Conservation (phyloP, 352 stramenopile genomes). For the Detonula confervacea region DNA sequence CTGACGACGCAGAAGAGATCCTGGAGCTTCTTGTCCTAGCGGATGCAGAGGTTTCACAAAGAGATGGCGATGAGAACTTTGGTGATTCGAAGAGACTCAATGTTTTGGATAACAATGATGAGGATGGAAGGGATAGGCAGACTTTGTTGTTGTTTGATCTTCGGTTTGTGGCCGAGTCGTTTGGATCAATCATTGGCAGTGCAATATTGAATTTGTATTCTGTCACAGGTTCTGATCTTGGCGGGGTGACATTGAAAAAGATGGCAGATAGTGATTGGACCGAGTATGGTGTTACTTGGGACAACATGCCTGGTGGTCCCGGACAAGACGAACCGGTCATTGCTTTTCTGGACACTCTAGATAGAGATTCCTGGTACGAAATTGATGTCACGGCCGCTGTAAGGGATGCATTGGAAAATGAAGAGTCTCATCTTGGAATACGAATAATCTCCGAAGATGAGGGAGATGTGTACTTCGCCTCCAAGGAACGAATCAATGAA, state of each 20-base stretch:
- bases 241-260: constrained; percentile 42
- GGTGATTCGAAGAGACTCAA: constrained; percentile 29
- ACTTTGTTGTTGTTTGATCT: constrained; percentile 52
- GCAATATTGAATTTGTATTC: constrained; percentile 43
- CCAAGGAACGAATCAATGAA: constrained; percentile 35
- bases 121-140: constrained; percentile 22
- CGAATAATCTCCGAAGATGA: constrained; percentile 37
- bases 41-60: constrained; percentile 36
- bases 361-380: constrained; percentile 47
- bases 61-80: constrained; percentile 36
- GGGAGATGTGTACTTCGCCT: constrained; percentile 42
- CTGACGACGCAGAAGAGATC: constrained; percentile 34
- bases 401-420: constrained; percentile 40
- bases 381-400: constrained; percentile 49
- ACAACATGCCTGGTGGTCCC: constrained; percentile 37
- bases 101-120: constrained; percentile 16
- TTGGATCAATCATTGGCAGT: constrained; percentile 20
- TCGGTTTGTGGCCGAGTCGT: constrained; percentile 26
- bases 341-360: constrained; percentile 40
- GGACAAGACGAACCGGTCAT: constrained; percentile 40
- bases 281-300: constrained; percentile 46
- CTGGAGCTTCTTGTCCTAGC: constrained; percentile 31
- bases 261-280: constrained; percentile 43
- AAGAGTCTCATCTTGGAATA: constrained; percentile 41
- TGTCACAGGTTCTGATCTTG: constrained; percentile 16